These are phyloP conservation scores for Helicocarpus griseus DNA, from an alignment of 2,329 filamentous ascomycete species.

Conservation along the genomic window DNA sequence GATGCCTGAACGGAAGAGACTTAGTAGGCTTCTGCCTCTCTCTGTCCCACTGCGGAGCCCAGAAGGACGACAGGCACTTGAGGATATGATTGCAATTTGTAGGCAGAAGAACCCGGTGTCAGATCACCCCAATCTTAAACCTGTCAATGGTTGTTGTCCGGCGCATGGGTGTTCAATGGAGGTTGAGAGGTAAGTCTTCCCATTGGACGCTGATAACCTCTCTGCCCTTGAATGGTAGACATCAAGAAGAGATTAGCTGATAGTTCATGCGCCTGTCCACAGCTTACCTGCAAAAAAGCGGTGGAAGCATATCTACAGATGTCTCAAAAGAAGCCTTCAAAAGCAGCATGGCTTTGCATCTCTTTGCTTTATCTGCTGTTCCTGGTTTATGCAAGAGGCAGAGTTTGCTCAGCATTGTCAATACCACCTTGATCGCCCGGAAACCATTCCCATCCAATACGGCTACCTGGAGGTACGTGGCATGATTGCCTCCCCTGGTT, in stretches of 20 bases:
- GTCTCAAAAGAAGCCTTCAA: not conserved
- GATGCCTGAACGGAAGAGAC: conserved; percentile 6
- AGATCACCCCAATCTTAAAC: conserved; percentile 2
- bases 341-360: conserved; percentile 1
- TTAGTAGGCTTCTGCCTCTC: conserved; percentile 3
- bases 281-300: not conserved
- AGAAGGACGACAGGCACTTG: conserved; percentile 3
- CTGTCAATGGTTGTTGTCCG: not conserved
- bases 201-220: too few species aligned
- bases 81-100: conserved; percentile 5
- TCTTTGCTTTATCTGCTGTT: conserved; percentile 5
- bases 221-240: not conserved
- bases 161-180: not conserved
- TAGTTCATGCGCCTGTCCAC: not conserved
- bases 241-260: not conserved
- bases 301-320: conserved; percentile 6
- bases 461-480: conserved; percentile 2
- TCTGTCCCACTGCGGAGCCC: conserved; percentile 4
- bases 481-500: conserved; percentile 2
- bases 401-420: conserved; percentile 3
- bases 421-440: conserved; percentile 5
- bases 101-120: conserved; percentile 1
- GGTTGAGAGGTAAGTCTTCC: not conserved
- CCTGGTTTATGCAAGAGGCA: not conserved
- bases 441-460: conserved; percentile 5